These are phyloP conservation scores for Ophiocordyceps unilateralis DNA, from an alignment of 2,329 filamentous ascomycete species.

Conservation along the genomic window DNA sequence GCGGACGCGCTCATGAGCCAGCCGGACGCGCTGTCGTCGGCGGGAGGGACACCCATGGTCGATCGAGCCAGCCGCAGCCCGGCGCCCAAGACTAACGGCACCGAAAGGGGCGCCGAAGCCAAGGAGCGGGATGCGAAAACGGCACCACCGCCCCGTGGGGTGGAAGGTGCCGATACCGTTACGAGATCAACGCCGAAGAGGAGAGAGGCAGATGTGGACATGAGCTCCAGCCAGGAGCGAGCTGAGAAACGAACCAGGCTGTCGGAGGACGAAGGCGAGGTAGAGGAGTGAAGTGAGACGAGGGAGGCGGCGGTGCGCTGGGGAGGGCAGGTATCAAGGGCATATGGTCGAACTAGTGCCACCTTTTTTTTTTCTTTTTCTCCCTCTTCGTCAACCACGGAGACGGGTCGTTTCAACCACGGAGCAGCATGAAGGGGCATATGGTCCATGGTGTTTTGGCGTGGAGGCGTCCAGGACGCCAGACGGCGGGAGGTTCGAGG, in stretches of 20 bases:
- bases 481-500: not conserved
- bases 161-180: slow-evolving; percentile 12
- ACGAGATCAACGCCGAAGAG: slow-evolving; percentile 23
- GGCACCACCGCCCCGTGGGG: slow-evolving; percentile 15
- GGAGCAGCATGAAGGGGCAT: not conserved
- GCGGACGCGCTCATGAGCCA: slow-evolving; percentile 24
- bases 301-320: too few relatives aligned
- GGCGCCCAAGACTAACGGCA: slow-evolving; percentile 20
- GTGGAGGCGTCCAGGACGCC: not conserved
- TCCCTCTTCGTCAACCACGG: not conserved
- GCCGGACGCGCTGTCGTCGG: slow-evolving; percentile 27
- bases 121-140: not conserved
- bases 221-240: slow-evolving; percentile 14
- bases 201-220: slow-evolving; percentile 20
- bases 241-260: slow-evolving; percentile 26
- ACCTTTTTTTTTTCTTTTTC: not conserved
- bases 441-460: not conserved
- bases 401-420: not conserved
- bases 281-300: slow-evolving; percentile 17
- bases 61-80: slow-evolving; percentile 34
- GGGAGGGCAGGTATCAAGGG: not conserved
- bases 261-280: slow-evolving; percentile 31
- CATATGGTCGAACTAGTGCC: not conserved
- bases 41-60: slow-evolving; percentile 28
- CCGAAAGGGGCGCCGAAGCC: slow-evolving; percentile 11